Evolutionary conservation across 768 basidiomycete genomes (phyloP), one percentile per base, ranked within the genome.

Genomic region (Suillus cothurnatus): DNA sequence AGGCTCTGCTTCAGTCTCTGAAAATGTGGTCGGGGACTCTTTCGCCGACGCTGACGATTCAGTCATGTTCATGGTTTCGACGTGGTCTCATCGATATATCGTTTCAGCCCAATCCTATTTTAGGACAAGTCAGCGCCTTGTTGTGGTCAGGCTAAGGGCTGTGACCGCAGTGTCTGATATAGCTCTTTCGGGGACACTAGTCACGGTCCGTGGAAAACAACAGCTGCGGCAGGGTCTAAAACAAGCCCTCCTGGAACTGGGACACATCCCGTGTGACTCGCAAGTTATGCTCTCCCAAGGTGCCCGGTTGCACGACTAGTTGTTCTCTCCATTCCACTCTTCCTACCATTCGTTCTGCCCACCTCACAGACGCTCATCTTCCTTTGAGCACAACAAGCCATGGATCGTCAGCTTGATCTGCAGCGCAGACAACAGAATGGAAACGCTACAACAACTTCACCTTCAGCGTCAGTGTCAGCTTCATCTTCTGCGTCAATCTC

Each of bases 391-490:
- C 43, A 34, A 41, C n/a, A 61, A 9, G 9, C 34, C 52, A 67
- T 67, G 55, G 32, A 52, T 32, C 53, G 26, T 59, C 39, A 58
- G 8, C 68, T 71, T 65, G 68, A 66, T 56, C 59, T 68, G 64
- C 23, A 76, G 5, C 69, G 39, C 65, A 72, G 76, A 62, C 75
- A 77, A 41, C 72, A 77, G 49, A 52, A 58, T 34, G 53, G 26
- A 7, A 52, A 49, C 2, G n/a, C 31, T 23, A n/a, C n/a, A n/a
- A 6, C 66, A 7, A 66, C 71, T 39, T 43, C 75, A 64, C 76
- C 52, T 19, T 41, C 39, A 38, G 36, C 9, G 6, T 39, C 39
- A 39, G 39, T 21, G 0, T 43, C 41, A 21, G 41, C 36, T 11
- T 39, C 38, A 39, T 14, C 14, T 15, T 75, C 76, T 28, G 64